Percentiles rank a stretch among this genome's conserved stretches.
These are phyloP conservation scores for apple (Malus domestica) DNA, from an alignment of 306 rosid genomes.

Conservation along the genomic window DNA sequence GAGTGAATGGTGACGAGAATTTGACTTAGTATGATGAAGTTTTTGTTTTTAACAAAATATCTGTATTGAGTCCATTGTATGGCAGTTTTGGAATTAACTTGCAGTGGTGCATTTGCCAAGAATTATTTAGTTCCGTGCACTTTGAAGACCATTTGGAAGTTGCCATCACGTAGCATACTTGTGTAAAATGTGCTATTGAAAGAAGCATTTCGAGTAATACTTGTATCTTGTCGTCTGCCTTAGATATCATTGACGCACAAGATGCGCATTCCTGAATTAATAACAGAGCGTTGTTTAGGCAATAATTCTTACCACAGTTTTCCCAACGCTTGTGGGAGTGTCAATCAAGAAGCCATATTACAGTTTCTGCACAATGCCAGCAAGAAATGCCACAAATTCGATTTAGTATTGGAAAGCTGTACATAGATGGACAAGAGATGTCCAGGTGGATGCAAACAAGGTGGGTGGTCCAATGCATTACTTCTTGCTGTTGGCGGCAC, in stretches of 20 bases:
- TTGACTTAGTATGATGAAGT: not conserved
- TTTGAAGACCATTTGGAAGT: not conserved
- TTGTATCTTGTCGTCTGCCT: not conserved
- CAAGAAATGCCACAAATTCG: not conserved
- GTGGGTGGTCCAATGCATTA: slow-evolving; percentile 21
- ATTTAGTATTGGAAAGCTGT: slow-evolving; percentile 8
- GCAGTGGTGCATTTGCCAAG: not conserved
- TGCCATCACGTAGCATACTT: not conserved
- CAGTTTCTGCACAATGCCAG: not conserved
- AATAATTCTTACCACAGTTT: not conserved
- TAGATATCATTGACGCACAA: not conserved
- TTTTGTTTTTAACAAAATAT: not conserved
- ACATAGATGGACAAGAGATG: slow-evolving; percentile 26
- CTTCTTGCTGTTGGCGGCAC: slow-evolving; percentile 32
- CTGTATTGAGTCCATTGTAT: not conserved
- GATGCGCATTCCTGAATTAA: not conserved
- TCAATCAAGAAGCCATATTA: not conserved
- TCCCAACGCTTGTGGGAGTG: not conserved
- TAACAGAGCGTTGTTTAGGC: not conserved
- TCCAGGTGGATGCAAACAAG: slow-evolving; percentile 26
- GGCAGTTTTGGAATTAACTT: not conserved
- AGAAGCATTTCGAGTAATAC: not conserved
- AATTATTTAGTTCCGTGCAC: not conserved
- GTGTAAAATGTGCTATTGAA: not conserved
- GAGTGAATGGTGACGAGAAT: not conserved